Percentiles rank a stretch among this genome's conserved stretches.
phyloP scores from a whole-genome alignment of 2,329 filamentous ascomycete genomes.

The Anisogramma anomala region DNA sequence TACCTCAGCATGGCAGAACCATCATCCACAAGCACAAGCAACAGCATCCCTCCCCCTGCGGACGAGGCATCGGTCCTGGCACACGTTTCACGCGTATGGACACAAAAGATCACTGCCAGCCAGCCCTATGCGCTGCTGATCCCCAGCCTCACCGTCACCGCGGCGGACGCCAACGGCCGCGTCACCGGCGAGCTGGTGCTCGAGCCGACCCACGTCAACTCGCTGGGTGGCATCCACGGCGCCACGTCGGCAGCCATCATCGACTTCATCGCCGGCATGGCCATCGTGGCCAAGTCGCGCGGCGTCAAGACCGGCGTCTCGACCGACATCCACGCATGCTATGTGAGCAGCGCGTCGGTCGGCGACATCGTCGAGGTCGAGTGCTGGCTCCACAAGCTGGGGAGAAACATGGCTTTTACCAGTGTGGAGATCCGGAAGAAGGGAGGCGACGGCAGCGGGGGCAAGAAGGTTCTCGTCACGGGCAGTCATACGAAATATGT shows the following conservation, averaged over 20 bases:
- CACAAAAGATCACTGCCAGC: constrained; percentile 31
- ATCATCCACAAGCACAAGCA: no score
- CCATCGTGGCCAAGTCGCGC: constrained; percentile 55
- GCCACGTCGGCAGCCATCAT: constrained; percentile 59
- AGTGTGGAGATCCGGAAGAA: constrained; percentile 53
- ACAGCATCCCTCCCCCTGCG: constrained; percentile 1
- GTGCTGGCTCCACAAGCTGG: constrained; percentile 53
- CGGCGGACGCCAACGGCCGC: constrained; percentile 31
- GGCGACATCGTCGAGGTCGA: constrained; percentile 60
- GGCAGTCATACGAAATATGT: constrained; percentile 16
- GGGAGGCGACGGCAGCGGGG: constrained; percentile 15
- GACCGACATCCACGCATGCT: constrained; percentile 64
- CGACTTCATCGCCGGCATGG: constrained; percentile 63
- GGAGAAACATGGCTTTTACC: constrained; percentile 57
- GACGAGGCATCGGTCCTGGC: constrained; percentile 9
- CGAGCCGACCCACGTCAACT: constrained; percentile 51
- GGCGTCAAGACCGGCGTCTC: constrained; percentile 54
- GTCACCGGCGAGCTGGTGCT: constrained; percentile 39
- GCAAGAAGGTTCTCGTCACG: constrained; percentile 13
- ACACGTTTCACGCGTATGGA: constrained; percentile 23
- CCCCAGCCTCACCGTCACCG: constrained; percentile 32
- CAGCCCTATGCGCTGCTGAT: constrained; percentile 45
- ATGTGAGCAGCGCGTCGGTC: constrained; percentile 49
- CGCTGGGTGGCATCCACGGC: constrained; percentile 56
- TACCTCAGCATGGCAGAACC: constrained; percentile 4